Evolutionary conservation across 768 basidiomycete species (phyloP).

Genomic region (Mycena crocata): DNA sequence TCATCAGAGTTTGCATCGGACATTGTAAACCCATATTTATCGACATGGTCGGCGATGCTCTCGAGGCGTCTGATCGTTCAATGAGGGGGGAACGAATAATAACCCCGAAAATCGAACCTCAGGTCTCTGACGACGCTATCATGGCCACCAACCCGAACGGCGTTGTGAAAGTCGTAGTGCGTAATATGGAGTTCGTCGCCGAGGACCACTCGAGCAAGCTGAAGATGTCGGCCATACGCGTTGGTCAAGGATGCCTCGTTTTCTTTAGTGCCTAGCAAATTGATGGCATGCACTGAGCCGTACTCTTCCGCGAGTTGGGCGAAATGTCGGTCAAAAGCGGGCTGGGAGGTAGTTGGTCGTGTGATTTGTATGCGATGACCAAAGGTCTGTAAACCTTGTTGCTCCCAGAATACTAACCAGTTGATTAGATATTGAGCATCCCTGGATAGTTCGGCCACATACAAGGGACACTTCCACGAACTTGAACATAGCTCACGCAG

Average conservation of each 20-base stretch:
- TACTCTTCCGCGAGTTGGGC: slow-evolving; percentile 89
- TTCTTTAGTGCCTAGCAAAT: slow-evolving; percentile 92
- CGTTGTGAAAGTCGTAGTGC: slow-evolving; percentile 94
- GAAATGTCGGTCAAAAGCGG: slow-evolving; percentile 96
- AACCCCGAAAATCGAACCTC: slow-evolving; percentile 49
- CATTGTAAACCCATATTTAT: slow-evolving; percentile 89
- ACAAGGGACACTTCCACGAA: slow-evolving; percentile 96
- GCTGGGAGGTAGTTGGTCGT: slow-evolving; percentile 94
- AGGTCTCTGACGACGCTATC: slow-evolving; percentile 86
- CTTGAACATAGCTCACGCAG: slow-evolving; percentile 92
- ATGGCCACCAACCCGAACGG: slow-evolving; percentile 84
- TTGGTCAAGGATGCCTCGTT: slow-evolving; percentile 88
- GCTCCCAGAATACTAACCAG: slow-evolving; percentile 94
- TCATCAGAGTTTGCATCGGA: slow-evolving; percentile 74
- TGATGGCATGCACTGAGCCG: slow-evolving; percentile 86
- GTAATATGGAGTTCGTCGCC: slow-evolving; percentile 83
- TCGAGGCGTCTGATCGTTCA: slow-evolving; percentile 63
- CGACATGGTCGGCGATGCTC: slow-evolving; percentile 69
- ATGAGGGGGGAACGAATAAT: not conserved
- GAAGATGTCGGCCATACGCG: slow-evolving; percentile 86
- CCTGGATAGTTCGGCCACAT: slow-evolving; percentile 52
- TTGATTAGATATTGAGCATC: slow-evolving; percentile 26
- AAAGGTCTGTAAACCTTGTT: slow-evolving; percentile 95
- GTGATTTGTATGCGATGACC: slow-evolving; percentile 96
- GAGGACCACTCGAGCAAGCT: slow-evolving; percentile 68